phyloP scores from a whole-genome alignment of 176 grass and related monocot genomes.

The Carex parvula region DNA sequence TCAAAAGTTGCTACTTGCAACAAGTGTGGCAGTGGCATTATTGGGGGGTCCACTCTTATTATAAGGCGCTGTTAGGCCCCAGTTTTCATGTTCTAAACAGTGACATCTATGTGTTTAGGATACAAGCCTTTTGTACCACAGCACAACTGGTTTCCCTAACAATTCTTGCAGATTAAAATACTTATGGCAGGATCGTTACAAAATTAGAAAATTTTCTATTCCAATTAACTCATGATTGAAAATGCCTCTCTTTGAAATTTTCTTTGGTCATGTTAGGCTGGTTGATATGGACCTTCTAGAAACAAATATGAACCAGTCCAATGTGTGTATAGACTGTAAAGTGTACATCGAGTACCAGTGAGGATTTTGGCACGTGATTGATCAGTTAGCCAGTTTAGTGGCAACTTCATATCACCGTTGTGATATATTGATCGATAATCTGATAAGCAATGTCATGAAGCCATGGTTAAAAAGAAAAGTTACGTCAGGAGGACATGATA shows the following conservation, averaged over 20 bases:
- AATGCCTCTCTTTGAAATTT: background rate
- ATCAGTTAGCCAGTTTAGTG: background rate
- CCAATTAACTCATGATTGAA: background rate
- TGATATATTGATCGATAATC: background rate
- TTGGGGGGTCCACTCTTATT: background rate
- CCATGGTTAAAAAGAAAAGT: background rate
- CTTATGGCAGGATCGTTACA: background rate
- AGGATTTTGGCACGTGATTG: background rate
- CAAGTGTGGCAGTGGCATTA: background rate
- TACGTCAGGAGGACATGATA: background rate
- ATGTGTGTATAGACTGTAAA: background rate
- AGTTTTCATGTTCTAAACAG: background rate
- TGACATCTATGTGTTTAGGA: background rate
- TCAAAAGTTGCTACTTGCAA: background rate
- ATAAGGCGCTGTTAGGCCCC: no score
- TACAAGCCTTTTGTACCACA: background rate
- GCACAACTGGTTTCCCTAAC: background rate
- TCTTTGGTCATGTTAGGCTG: background rate
- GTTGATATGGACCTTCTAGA: background rate
- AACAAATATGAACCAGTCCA: background rate
- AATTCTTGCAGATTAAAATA: background rate
- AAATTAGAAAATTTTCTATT: background rate
- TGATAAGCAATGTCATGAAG: background rate
- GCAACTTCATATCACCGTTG: background rate
- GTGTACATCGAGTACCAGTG: background rate